Percentiles rank a stretch among this genome's conserved stretches.
phyloP scores from a whole-genome alignment of 805 yeast species.

The Starmera pachycereana region DNA sequence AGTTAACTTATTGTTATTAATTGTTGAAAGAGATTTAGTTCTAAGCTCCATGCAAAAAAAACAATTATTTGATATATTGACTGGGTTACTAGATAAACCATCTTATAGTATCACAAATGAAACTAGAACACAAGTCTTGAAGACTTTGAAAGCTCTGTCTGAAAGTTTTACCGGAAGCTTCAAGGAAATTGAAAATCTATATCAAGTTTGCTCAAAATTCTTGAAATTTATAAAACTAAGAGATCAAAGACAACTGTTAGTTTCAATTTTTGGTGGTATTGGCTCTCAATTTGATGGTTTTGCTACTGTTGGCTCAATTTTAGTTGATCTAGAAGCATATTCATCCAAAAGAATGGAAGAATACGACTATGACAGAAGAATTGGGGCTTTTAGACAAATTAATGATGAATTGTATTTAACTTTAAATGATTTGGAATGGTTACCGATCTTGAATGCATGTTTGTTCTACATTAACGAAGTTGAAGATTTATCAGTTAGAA shows the following conservation, averaged over 20 bases:
- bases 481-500: slow-evolving; percentile 70
- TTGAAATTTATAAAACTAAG: slow-evolving; percentile 49
- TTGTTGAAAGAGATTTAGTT: slow-evolving; percentile 49
- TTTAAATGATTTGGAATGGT: slow-evolving; percentile 56
- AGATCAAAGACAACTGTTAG: slow-evolving; percentile 50
- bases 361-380: slow-evolving; percentile 68
- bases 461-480: slow-evolving; percentile 67
- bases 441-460: slow-evolving; percentile 60
- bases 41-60: slow-evolving; percentile 43
- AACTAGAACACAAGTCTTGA: slow-evolving; percentile 47
- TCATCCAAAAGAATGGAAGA: slow-evolving; percentile 53
- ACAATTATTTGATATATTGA: slow-evolving; percentile 44
- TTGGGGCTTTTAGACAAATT: slow-evolving; percentile 54
- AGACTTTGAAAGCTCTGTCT: slow-evolving; percentile 46
- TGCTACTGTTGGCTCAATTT: slow-evolving; percentile 36
- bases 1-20: slow-evolving; percentile 36
- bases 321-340: slow-evolving; percentile 61
- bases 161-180: slow-evolving; percentile 42
- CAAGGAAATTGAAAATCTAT: slow-evolving; percentile 38
- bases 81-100: slow-evolving; percentile 51
- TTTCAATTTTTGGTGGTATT: slow-evolving; percentile 47
- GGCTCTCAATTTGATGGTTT: slow-evolving; percentile 40
- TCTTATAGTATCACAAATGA: slow-evolving; percentile 36
- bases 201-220: slow-evolving; percentile 41
- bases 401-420: slow-evolving; percentile 41